A percentile compares a stretch with the other conserved stretches of the same genome.
phyloP scores from a whole-genome alignment of 176 grass and related monocot species.

The Raddia guianensis region DNA sequence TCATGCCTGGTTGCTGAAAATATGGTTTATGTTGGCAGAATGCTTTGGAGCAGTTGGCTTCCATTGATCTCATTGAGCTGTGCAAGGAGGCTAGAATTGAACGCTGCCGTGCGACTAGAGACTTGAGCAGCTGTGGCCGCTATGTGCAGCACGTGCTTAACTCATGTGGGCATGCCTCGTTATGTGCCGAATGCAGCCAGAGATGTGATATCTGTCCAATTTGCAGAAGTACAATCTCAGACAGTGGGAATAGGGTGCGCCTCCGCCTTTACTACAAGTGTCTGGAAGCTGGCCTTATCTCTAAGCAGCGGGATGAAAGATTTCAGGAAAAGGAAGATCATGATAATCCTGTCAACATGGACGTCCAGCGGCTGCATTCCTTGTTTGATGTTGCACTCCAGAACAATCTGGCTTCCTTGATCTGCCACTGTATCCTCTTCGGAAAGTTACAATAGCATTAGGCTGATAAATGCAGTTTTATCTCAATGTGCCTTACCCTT shows the following conservation, averaged over 20 bases:
- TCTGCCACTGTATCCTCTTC: conserved; percentile 94
- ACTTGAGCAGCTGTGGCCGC: conserved; percentile 87
- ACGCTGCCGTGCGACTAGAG: conserved; percentile 83
- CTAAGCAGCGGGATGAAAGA: conserved; percentile 82
- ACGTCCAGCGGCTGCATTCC: conserved; percentile 76
- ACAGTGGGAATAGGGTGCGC: conserved; percentile 54
- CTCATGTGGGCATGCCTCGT: conserved; percentile 87
- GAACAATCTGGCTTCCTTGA: conserved; percentile 89
- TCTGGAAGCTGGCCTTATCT: conserved; percentile 80
- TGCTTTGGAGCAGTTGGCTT: conserved; percentile 88
- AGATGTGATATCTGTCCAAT: conserved; percentile 87
- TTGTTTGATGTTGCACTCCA: conserved; percentile 89
- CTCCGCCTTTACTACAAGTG: conserved; percentile 85
- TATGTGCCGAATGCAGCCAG: conserved; percentile 93
- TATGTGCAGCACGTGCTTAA: conserved; percentile 80
- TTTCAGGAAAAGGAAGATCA: conserved; percentile 82
- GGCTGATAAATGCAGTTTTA: conserved; percentile 15
- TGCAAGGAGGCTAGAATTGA: conserved; percentile 91
- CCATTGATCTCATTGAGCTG: conserved; percentile 84
- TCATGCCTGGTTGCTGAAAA: conserved; percentile 20
- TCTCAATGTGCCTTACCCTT: background rate
- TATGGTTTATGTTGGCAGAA: conserved; percentile 59
- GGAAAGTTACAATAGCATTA: conserved; percentile 32
- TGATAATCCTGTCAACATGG: conserved; percentile 55
- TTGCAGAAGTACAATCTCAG: conserved; percentile 68